These are phyloP conservation scores for Schizothecium vesticola DNA, from an alignment of 495 filamentous ascomycete species.

Conservation along the genomic window DNA sequence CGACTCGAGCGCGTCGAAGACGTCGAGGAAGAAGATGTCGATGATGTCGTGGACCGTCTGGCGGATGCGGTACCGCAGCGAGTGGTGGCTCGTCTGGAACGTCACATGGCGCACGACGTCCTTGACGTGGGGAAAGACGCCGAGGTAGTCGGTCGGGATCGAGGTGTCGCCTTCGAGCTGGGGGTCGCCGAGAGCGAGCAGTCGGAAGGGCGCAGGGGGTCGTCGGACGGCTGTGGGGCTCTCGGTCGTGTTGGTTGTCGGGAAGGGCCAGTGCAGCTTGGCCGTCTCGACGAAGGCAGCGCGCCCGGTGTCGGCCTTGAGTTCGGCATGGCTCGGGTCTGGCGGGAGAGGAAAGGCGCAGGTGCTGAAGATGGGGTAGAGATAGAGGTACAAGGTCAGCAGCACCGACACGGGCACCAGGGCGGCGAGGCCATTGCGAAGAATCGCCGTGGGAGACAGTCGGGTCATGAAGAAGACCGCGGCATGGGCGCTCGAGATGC, in stretches of 20 bases:
- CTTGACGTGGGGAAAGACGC: constrained; percentile 53
- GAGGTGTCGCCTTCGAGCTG: constrained; percentile 92
- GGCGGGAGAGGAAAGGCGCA: constrained; percentile 73
- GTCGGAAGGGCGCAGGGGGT: constrained; percentile 66
- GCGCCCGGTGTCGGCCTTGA: constrained; percentile 23
- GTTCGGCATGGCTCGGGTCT: constrained; percentile 1
- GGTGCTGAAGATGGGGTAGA: constrained; percentile 75
- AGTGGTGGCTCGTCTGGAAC: constrained; percentile 38
- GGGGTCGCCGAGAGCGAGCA: constrained; percentile 88
- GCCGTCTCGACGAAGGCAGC: constrained; percentile 44
- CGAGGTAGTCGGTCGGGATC: constrained; percentile 56
- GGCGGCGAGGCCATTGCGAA: constrained; percentile 57
- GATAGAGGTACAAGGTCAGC: constrained; percentile 73
- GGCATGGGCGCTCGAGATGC: constrained; percentile 25
- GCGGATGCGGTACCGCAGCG: constrained; percentile 41
- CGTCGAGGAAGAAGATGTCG: constrained; percentile 54
- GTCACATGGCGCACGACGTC: constrained; percentile 48
- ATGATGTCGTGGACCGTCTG: constrained; percentile 48
- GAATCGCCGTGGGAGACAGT: constrained; percentile 51
- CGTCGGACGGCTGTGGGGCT: constrained; percentile 22
- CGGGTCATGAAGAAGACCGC: constrained; percentile 44
- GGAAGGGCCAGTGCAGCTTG: constrained; percentile 39
- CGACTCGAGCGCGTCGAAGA: constrained; percentile 55
- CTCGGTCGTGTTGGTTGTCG: background rate
- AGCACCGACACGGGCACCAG: constrained; percentile 66